Percentiles rank a stretch among this genome's conserved stretches.
These are phyloP conservation scores for Yamadazyma epiphylla DNA, from an alignment of 1,139 yeast genomes.

Conservation along the genomic window DNA sequence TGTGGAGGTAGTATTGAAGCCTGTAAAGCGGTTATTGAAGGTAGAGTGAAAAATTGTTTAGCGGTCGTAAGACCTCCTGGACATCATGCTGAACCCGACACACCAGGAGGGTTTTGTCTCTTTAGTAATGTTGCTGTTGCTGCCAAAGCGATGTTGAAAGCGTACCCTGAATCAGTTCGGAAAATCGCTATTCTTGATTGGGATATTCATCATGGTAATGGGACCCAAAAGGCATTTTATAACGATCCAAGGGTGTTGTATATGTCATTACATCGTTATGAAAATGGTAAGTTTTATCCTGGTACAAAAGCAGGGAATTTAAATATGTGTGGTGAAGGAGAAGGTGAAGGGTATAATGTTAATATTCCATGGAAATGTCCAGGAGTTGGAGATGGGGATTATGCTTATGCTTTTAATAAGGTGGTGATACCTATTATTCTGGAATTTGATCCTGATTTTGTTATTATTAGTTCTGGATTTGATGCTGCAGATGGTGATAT, in stretches of 20 bases:
- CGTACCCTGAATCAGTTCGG: conserved; percentile 85
- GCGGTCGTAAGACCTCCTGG: conserved; percentile 99
- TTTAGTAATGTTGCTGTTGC: conserved; percentile 98
- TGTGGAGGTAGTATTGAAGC: conserved; percentile 98
- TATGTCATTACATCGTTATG: conserved; percentile 88
- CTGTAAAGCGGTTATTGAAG: conserved; percentile 92
- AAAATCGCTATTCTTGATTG: conserved; percentile 85
- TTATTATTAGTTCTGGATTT: conserved; percentile 90
- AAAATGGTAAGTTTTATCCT: conserved; percentile 89
- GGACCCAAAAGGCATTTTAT: conserved; percentile 90
- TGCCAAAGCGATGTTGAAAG: conserved; percentile 75
- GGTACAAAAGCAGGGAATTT: conserved; percentile 83
- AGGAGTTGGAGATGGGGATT: conserved; percentile 95
- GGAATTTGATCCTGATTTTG: conserved; percentile 90
- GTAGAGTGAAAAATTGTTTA: conserved; percentile 82
- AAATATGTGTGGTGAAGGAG: conserved; percentile 77
- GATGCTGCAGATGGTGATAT: conserved; percentile 99
- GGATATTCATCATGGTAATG: conserved; percentile 99
- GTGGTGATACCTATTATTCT: conserved; percentile 86
- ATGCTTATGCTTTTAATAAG: conserved; percentile 84
- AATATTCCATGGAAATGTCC: conserved; percentile 94
- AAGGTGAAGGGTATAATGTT: conserved; percentile 81
- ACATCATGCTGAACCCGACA: conserved; percentile 97
- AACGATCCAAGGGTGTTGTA: conserved; percentile 89
- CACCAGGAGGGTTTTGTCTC: conserved; percentile 95